Evolutionary conservation across 176 grass and related monocot species (phyloP).

Genomic region (Miscanthus lutarioriparius): DNA sequence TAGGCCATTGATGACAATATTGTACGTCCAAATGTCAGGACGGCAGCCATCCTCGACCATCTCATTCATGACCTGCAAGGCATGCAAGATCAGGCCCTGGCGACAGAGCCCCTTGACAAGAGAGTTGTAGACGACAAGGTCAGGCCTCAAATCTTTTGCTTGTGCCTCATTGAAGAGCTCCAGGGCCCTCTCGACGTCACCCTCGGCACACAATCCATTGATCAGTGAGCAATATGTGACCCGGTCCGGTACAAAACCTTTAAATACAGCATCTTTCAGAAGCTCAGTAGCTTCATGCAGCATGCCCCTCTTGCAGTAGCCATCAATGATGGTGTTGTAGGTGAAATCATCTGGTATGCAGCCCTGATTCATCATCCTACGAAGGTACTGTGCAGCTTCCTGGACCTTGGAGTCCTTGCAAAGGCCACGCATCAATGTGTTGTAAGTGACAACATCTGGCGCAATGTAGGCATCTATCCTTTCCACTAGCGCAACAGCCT

Average conservation of each 20-base stretch:
- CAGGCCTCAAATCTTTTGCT: constrained; percentile 54
- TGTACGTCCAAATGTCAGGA: constrained; percentile 84
- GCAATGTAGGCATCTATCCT: constrained; percentile 44
- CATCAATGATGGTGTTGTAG: constrained; percentile 90
- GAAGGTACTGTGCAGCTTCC: constrained; percentile 68
- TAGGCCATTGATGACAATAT: constrained; percentile 88
- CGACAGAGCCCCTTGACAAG: constrained; percentile 82
- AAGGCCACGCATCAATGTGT: constrained; percentile 77
- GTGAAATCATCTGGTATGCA: constrained; percentile 92
- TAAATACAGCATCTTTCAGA: constrained; percentile 84
- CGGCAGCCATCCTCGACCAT: constrained; percentile 72
- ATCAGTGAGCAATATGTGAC: constrained; percentile 91
- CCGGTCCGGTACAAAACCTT: constrained; percentile 84
- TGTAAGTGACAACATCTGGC: constrained; percentile 88
- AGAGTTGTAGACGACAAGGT: constrained; percentile 74
- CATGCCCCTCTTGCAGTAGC: constrained; percentile 80
- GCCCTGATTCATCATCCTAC: constrained; percentile 76
- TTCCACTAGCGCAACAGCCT: constrained; percentile 67
- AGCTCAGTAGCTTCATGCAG: constrained; percentile 73
- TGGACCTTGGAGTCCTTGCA: constrained; percentile 60
- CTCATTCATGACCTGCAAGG: constrained; percentile 83
- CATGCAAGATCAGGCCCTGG: constrained; percentile 85
- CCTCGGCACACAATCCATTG: constrained; percentile 80
- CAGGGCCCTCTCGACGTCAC: constrained; percentile 74
- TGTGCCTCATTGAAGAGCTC: constrained; percentile 85